Evolutionary conservation across 495 filamentous ascomycete species (phyloP).

Genomic region (Jackrogersella multiformis): DNA sequence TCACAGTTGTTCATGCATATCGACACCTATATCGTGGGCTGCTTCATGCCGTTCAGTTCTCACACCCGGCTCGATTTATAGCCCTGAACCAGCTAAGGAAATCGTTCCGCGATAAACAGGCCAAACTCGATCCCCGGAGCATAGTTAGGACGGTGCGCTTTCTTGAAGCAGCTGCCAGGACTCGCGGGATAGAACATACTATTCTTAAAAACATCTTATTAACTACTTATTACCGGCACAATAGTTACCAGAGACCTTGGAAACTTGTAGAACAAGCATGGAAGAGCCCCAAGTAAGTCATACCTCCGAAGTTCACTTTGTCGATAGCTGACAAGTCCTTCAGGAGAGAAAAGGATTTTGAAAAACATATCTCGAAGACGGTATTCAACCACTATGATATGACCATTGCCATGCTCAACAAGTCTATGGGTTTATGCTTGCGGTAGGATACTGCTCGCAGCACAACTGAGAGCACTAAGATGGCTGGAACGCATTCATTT

Average conservation of each 20-base stretch:
- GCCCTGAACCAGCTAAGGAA: constrained; percentile 70
- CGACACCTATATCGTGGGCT: constrained; percentile 77
- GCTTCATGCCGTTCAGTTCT: constrained; percentile 82
- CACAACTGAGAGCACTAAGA: neutral
- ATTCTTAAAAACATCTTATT: constrained; percentile 79
- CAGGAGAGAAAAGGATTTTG: constrained; percentile 12
- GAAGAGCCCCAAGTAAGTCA: constrained; percentile 9
- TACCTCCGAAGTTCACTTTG: neutral
- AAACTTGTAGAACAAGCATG: neutral
- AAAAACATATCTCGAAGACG: constrained; percentile 26
- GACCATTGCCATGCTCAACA: constrained; percentile 76
- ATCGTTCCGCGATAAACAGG: constrained; percentile 71
- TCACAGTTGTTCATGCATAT: constrained; percentile 76
- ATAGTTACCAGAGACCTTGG: neutral
- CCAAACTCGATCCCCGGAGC: constrained; percentile 65
- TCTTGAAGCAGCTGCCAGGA: constrained; percentile 70
- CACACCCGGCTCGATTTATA: constrained; percentile 76
- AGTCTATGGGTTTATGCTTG: constrained; percentile 74
- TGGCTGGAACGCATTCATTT: neutral
- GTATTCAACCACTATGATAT: constrained; percentile 68
- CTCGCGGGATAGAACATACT: constrained; percentile 78
- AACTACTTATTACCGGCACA: constrained; percentile 36
- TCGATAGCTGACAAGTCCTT: constrained; percentile 7
- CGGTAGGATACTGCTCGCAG: constrained; percentile 51
- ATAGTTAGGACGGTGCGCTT: constrained; percentile 82